Percentiles rank a stretch among this genome's conserved stretches.
Conservation (phyloP, 257 asterid species). For the Craterostigma plantagineum region DNA sequence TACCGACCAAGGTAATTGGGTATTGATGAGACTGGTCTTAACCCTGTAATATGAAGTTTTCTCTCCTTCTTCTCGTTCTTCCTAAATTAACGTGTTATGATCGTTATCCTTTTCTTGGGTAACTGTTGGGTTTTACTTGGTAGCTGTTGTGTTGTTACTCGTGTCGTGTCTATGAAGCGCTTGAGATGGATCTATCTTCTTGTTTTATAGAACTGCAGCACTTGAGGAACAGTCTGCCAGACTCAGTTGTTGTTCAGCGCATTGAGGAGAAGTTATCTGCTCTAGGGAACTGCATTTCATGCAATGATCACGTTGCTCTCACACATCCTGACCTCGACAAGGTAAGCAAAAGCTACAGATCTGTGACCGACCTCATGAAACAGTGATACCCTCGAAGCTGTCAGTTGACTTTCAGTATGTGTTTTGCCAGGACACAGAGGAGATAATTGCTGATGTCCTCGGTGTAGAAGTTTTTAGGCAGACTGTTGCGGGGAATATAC, state of each 20-base stretch:
- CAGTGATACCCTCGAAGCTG: too few species aligned
- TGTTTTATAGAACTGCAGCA: slow-evolving; percentile 56
- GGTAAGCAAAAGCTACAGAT: slow-evolving; percentile 26
- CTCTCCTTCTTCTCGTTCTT: too few species aligned
- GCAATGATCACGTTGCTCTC: slow-evolving; percentile 92
- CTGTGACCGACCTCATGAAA: too few species aligned
- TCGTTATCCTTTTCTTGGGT: too few species aligned
- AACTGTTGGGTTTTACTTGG: too few species aligned
- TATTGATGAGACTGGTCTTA: too few species aligned
- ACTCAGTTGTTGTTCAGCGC: slow-evolving; percentile 81
- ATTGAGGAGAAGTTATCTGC: slow-evolving; percentile 86
- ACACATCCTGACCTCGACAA: slow-evolving; percentile 75
- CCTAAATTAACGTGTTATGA: too few species aligned
- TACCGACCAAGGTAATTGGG: slow-evolving; percentile 69
- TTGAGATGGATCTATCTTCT: too few species aligned
- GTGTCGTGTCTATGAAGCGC: too few species aligned
- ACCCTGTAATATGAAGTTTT: too few species aligned
- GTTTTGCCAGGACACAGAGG: slow-evolving; percentile 68
- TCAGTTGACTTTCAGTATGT: too few species aligned
- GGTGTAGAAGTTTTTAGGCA: slow-evolving; percentile 91
- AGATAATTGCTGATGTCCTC: slow-evolving; percentile 74
- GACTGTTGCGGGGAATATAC: slow-evolving; percentile 71
- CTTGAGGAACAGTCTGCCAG: slow-evolving; percentile 77
- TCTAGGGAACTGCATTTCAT: slow-evolving; percentile 75
- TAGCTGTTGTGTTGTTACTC: too few species aligned